phyloP scores from a whole-genome alignment of 2,329 filamentous ascomycete genomes.

The Aspergillus sp. region DNA sequence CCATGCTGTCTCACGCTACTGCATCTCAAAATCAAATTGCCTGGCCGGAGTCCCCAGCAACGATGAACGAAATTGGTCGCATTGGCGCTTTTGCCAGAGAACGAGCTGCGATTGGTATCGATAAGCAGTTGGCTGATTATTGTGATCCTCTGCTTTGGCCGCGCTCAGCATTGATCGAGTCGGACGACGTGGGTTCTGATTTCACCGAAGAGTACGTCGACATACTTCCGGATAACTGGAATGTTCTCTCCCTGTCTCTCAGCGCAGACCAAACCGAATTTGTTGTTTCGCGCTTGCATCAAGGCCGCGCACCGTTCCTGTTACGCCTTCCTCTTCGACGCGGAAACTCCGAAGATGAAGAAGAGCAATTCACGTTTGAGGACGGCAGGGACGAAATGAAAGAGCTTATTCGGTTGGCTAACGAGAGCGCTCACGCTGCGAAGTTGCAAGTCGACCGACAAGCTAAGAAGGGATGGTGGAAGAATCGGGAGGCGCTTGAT shows the following conservation, averaged over 20 bases:
- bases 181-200: conserved; percentile 46
- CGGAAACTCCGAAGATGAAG: conserved; percentile 74
- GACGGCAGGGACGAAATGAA: conserved; percentile 76
- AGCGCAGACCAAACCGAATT: conserved; percentile 82
- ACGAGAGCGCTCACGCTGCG: conserved; percentile 75
- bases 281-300: conserved; percentile 81
- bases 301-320: conserved; percentile 76
- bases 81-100: conserved; percentile 44
- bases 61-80: conserved; percentile 43
- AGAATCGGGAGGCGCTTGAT: conserved; percentile 77
- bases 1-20: conserved; percentile 46
- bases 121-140: conserved; percentile 45
- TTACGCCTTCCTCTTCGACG: conserved; percentile 81
- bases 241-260: conserved; percentile 78
- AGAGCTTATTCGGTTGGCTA: conserved; percentile 78
- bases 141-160: conserved; percentile 55
- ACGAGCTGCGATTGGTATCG: conserved; percentile 40
- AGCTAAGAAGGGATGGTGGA: conserved; percentile 85
- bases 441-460: conserved; percentile 72
- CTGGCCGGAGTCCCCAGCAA: conserved; percentile 34
- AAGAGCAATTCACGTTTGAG: conserved; percentile 77
- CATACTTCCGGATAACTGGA: conserved; percentile 80
- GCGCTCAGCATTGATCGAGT: conserved; percentile 21
- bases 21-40: conserved; percentile 27
- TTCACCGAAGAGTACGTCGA: conserved; percentile 84